Evolutionary conservation across 1,284 basidiomycete genomes (phyloP).

Genomic region (Leucoagaricus sp.): DNA sequence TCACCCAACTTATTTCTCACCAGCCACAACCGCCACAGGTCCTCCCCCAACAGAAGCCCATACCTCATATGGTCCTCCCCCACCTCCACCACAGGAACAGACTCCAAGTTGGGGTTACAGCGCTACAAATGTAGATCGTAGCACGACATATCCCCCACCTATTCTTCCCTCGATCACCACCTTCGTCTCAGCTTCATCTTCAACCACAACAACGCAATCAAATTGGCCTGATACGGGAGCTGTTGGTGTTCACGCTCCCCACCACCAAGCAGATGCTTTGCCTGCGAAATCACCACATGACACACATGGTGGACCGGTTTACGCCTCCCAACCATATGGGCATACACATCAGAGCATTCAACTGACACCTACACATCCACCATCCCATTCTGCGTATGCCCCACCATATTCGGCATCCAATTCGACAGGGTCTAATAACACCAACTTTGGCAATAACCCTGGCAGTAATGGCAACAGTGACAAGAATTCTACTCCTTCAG

Average conservation of each 20-base stretch:
- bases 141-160: slow-evolving; percentile 51
- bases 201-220: slow-evolving; percentile 21
- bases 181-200: slow-evolving; percentile 31
- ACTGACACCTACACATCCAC: slow-evolving; percentile 4
- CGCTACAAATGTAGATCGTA: slow-evolving; percentile 47
- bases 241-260: too few species aligned
- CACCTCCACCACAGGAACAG: slow-evolving; percentile 31
- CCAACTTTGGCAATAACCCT: background rate
- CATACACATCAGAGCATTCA: slow-evolving; percentile 10
- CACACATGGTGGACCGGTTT: slow-evolving; percentile 11
- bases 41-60: too few species aligned
- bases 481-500: slow-evolving; percentile 5
- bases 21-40: slow-evolving; percentile 35
- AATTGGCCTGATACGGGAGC: slow-evolving; percentile 21
- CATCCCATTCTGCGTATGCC: background rate
- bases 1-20: slow-evolving; percentile 44
- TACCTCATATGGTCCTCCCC: slow-evolving; percentile 18
- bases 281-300: slow-evolving; percentile 17
- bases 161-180: slow-evolving; percentile 51
- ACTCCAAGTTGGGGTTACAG: slow-evolving; percentile 58
- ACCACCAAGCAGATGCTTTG: slow-evolving; percentile 9
- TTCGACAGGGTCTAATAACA: background rate
- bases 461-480: background rate
- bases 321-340: slow-evolving; percentile 30
- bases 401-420: background rate